Evolutionary conservation across 768 basidiomycete species (phyloP), one percentile per base, ranked within the genome.

Genomic region (Solioccasus polychromus): DNA sequence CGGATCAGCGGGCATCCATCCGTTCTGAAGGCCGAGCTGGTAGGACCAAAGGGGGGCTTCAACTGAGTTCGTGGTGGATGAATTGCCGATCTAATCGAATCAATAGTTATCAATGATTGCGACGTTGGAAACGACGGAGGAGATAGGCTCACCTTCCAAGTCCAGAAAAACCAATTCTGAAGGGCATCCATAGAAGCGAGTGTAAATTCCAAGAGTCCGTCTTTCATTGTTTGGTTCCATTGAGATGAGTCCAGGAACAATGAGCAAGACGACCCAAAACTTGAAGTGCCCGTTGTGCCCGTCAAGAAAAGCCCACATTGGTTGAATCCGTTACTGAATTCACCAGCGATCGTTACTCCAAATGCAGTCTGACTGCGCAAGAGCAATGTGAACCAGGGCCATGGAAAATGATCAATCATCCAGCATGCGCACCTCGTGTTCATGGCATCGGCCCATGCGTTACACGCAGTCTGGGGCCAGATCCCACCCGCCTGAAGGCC

Each of bases 1-100:
- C 15, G 89, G 89, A 71, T 92, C 85, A 2, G 63, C 60, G 7
- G 90, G 88, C 30, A 91, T 79, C 82, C 85, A 91, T 23, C 89
- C 91, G 42, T 86, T 72, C 47, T 77, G 68, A 38, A 92, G 78
- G 8, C 80, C 75, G 60, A 84, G 78, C 57, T 79, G 67, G 68
- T 87, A 88, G 17, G 80, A 81, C 86, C 86, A 88, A 52, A 82
- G 67, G 1, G 83, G 82, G 8, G 76, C 60, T 49, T 75, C 66
- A 5, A 79, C 72, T 4, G 55, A 71, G 37, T 74, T 75, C 22
- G 73, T 68, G 9, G 69, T 67, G 28, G 75, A 70, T 3, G 80
- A 80, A 52, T 76, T 77, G 42, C 82, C 85, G 40, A 88, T 78
- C 72, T 73, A 52, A 20, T 19, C 26, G 30, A 28, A n/a, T 5